Evolutionary conservation across 2,329 filamentous ascomycete genomes (phyloP).

Genomic region (Xylaria sp.): DNA sequence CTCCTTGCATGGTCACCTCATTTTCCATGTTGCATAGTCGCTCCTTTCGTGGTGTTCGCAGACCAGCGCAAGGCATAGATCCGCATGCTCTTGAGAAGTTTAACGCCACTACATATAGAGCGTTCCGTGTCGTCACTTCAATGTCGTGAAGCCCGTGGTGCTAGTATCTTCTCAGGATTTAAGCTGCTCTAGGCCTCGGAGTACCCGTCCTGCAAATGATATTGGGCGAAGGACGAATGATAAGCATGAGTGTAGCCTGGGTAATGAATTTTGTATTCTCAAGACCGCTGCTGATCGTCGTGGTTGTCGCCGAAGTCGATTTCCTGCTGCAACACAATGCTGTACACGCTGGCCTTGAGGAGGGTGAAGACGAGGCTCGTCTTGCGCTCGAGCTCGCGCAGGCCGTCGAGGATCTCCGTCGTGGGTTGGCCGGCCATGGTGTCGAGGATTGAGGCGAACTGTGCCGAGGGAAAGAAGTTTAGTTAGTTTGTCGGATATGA

Average conservation of each 20-base stretch:
- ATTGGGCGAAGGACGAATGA: no score
- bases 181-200: no score
- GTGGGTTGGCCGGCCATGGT: constrained; percentile 76
- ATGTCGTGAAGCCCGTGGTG: background rate
- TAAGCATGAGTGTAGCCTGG: no score
- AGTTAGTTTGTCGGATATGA: background rate
- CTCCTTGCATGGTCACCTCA: background rate
- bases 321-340: constrained; percentile 97
- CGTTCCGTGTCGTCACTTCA: background rate
- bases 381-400: constrained; percentile 91
- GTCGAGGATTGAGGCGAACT: constrained; percentile 71
- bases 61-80: background rate
- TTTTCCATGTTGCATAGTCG: background rate
- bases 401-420: constrained; percentile 84
- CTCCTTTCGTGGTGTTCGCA: background rate
- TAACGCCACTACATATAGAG: background rate
- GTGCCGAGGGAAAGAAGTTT: constrained; percentile 31
- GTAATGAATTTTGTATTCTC: background rate
- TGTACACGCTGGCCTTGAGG: constrained; percentile 98
- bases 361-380: constrained; percentile 94
- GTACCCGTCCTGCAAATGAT: background rate
- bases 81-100: background rate
- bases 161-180: background rate
- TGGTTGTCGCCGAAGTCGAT: constrained; percentile 74
- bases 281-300: constrained; percentile 45